Conservation (phyloP, 257 asterid genomes). For the Nicotiana otophora region DNA sequence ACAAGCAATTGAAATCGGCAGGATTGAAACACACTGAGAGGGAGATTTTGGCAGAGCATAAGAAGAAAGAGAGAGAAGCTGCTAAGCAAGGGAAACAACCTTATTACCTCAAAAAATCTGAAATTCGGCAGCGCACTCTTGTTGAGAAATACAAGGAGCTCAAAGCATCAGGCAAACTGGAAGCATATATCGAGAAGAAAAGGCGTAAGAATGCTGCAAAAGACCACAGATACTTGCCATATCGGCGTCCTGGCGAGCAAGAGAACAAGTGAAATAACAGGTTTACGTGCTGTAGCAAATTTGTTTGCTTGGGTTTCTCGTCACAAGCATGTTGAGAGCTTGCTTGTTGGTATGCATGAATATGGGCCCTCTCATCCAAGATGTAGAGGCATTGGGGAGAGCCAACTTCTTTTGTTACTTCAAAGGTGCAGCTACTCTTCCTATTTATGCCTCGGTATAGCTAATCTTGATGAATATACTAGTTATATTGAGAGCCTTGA, state of each 20-base stretch:
- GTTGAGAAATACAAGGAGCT: constrained; percentile 74
- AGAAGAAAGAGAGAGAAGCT: constrained; percentile 94
- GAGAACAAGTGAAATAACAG: constrained; percentile 14
- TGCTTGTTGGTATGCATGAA: neutral
- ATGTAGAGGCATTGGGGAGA: neutral
- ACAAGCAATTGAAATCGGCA: constrained; percentile 63
- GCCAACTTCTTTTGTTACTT: neutral
- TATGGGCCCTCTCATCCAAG: neutral
- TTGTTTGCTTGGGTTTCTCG: neutral
- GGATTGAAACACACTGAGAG: constrained; percentile 55
- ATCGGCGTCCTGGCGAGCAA: constrained; percentile 54
- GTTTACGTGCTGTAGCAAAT: neutral
- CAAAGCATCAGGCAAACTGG: constrained; percentile 81
- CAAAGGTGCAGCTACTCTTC: neutral
- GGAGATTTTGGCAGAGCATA: constrained; percentile 71
- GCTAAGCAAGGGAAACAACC: constrained; percentile 93
- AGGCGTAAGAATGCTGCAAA: constrained; percentile 80
- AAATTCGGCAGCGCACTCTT: constrained; percentile 57
- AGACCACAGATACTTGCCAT: constrained; percentile 83
- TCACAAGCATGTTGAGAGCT: neutral
- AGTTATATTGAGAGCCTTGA: neutral
- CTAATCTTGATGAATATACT: neutral
- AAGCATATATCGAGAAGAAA: constrained; percentile 73
- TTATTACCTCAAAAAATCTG: constrained; percentile 76
- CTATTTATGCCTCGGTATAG: neutral